Evolutionary conservation across 2,329 filamentous ascomycete genomes (phyloP).

Genomic region (Chaetomiaceae sp.): DNA sequence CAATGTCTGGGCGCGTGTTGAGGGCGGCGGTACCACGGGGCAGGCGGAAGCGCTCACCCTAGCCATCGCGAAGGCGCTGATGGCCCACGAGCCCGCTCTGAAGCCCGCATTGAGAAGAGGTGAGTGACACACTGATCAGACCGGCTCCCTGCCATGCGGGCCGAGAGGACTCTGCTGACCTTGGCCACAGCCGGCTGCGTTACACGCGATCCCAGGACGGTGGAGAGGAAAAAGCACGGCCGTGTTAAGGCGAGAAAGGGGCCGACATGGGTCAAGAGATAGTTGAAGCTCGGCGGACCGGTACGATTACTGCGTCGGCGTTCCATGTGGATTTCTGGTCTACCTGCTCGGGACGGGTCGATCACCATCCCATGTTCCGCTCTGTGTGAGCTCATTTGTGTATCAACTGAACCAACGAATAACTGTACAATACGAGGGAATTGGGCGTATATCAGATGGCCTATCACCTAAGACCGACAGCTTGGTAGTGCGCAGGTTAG

Average conservation of each 20-base stretch:
- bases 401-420: constrained; percentile 17
- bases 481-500: too few species aligned
- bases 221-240: constrained; percentile 97
- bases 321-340: too few species aligned
- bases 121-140: constrained; percentile 42
- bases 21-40: constrained; percentile 85
- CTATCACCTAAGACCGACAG: too few species aligned
- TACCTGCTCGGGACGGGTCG: constrained; percentile 3
- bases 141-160: constrained; percentile 7
- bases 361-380: not conserved
- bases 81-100: constrained; percentile 86
- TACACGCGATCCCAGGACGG: constrained; percentile 81
- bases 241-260: constrained; percentile 96
- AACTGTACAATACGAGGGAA: constrained; percentile 19
- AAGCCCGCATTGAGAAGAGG: constrained; percentile 84
- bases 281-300: constrained; percentile 21
- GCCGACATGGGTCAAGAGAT: constrained; percentile 93
- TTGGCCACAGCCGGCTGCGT: constrained; percentile 71
- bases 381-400: constrained; percentile 16
- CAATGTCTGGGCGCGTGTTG: constrained; percentile 83
- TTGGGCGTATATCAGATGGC: constrained; percentile 8
- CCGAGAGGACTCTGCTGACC: constrained; percentile 40
- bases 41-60: constrained; percentile 93
- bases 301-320: constrained; percentile 5
- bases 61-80: constrained; percentile 78